These are phyloP conservation scores for Venturiaceae sp. DNA, from an alignment of 2,329 filamentous ascomycete genomes.

Conservation along the genomic window DNA sequence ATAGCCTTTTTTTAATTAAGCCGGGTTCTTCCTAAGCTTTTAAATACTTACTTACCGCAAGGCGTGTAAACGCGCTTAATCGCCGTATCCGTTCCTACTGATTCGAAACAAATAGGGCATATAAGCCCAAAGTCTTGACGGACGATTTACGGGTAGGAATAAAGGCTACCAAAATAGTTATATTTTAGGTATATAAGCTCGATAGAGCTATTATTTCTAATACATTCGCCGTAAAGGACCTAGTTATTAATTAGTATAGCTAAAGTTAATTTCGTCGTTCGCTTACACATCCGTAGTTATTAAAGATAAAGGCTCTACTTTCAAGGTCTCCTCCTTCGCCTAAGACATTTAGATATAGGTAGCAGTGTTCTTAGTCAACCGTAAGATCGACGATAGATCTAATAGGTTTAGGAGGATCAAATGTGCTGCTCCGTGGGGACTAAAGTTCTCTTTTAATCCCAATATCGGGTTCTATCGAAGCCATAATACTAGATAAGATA, in stretches of 20 bases:
- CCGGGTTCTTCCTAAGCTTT: not conserved
- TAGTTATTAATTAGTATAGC: conserved; percentile 5
- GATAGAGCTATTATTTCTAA: not conserved
- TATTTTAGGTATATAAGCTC: conserved; percentile 4
- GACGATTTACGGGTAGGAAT: conserved; percentile 4
- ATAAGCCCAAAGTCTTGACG: conserved; percentile 3
- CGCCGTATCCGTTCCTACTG: conserved; percentile 3
- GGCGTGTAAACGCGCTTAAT: conserved; percentile 7
- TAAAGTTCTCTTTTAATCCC: too few species aligned
- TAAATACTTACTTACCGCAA: conserved; percentile 6
- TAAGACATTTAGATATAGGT: too few species aligned
- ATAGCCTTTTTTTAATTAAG: conserved; percentile 5
- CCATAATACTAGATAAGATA: too few species aligned
- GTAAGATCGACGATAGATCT: too few species aligned
- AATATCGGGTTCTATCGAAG: too few species aligned
- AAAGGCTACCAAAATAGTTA: not conserved
- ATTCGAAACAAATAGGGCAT: conserved; percentile 6
- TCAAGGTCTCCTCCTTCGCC: too few species aligned
- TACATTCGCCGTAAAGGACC: conserved; percentile 7
- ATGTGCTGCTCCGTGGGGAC: too few species aligned
- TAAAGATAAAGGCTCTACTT: too few species aligned
- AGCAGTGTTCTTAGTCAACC: too few species aligned
- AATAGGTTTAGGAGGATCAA: too few species aligned
- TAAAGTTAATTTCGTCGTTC: too few species aligned
- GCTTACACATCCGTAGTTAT: too few species aligned